A percentile compares a stretch with the other conserved stretches of the same genome.
Conservation (phyloP, 1,139 yeast genomes). For the Kurtzmaniella quercitrusa region DNA sequence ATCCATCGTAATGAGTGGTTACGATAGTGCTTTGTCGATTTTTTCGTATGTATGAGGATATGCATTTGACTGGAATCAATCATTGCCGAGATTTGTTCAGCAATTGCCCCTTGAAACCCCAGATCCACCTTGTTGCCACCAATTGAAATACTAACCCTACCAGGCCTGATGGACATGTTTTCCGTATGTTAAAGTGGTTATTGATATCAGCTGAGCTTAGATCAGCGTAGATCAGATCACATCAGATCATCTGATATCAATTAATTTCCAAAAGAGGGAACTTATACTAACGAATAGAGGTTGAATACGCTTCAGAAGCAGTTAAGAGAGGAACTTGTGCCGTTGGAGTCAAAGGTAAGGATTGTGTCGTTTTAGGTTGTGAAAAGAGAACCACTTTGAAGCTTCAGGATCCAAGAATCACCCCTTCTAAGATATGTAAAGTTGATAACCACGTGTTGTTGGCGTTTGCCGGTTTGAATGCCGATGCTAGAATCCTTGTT, state of each 20-base stretch:
- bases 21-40: slow-evolving; percentile 98
- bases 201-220: no score
- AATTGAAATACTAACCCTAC: slow-evolving; percentile 2
- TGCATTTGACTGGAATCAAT: neutral
- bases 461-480: slow-evolving; percentile 97
- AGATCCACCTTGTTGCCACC: slow-evolving; percentile 2
- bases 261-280: no score
- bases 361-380: slow-evolving; percentile 89
- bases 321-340: slow-evolving; percentile 98
- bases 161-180: slow-evolving; percentile 98
- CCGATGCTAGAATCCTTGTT: slow-evolving; percentile 92
- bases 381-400: slow-evolving; percentile 94
- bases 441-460: slow-evolving; percentile 87
- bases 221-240: no score
- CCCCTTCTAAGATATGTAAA: slow-evolving; percentile 90
- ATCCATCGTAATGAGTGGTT: slow-evolving; percentile 76
- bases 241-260: no score
- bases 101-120: neutral
- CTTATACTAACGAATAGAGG: slow-evolving; percentile 53
- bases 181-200: slow-evolving; percentile 56
- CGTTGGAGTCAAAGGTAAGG: slow-evolving; percentile 90
- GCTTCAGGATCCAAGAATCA: slow-evolving; percentile 92
- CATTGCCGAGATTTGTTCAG: neutral
- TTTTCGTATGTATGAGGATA: slow-evolving; percentile 61
- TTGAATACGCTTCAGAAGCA: slow-evolving; percentile 96